A percentile compares a stretch with the other conserved stretches of the same genome.
phyloP scores from a whole-genome alignment of 495 filamentous ascomycete genomes.

The Xylaria castorea region DNA sequence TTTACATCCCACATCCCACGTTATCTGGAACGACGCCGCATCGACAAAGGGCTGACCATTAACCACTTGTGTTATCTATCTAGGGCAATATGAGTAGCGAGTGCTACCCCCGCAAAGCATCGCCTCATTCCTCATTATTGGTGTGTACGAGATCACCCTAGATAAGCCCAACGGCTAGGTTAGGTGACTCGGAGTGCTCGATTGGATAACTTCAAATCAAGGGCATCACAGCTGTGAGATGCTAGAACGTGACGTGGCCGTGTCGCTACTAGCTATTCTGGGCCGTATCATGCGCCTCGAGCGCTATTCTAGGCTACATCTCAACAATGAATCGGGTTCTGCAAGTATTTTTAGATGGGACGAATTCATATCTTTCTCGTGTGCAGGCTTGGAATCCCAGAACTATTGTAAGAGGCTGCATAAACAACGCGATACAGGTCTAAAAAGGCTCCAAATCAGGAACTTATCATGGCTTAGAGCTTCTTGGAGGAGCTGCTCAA shows the following conservation, averaged over 20 bases:
- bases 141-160: not conserved
- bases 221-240: slow-evolving; percentile 30
- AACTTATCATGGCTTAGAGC: not conserved
- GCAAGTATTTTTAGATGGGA: not conserved
- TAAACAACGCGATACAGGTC: not conserved
- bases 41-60: not conserved
- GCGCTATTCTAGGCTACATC: not conserved
- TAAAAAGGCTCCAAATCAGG: not conserved
- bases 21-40: not conserved
- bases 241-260: slow-evolving; percentile 33
- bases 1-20: too few species aligned
- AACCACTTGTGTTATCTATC: not conserved
- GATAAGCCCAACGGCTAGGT: slow-evolving; percentile 4
- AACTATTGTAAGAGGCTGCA: not conserved
- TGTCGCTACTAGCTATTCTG: slow-evolving; percentile 20
- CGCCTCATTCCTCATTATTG: not conserved
- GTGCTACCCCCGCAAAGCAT: not conserved
- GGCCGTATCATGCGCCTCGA: slow-evolving; percentile 2
- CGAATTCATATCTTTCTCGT: not conserved
- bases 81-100: not conserved
- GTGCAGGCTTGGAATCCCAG: not conserved
- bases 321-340: not conserved
- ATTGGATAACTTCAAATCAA: not conserved
- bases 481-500: not conserved
- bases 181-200: not conserved